Conservation (phyloP, 1,139 yeast genomes). For the Lodderomyces jiufengensis region DNA sequence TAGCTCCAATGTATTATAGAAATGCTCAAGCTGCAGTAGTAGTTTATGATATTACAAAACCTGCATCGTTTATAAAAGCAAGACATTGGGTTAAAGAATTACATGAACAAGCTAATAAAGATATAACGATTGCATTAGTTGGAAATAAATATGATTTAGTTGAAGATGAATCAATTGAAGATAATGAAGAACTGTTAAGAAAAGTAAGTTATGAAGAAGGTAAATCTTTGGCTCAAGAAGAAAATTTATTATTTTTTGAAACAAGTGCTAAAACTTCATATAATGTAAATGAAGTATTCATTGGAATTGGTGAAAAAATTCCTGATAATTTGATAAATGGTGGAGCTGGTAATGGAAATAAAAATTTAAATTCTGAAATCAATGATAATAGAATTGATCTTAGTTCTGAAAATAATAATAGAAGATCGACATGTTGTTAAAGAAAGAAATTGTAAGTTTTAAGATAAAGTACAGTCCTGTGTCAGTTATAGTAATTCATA, state of each 20-base stretch:
- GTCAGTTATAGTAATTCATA: conserved; percentile 55
- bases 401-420: neutral
- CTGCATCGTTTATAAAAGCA: conserved; percentile 97
- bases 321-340: conserved; percentile 40
- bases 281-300: conserved; percentile 77
- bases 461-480: too few relatives aligned
- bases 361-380: neutral
- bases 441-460: too few relatives aligned
- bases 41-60: conserved; percentile 93
- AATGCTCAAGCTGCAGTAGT: conserved; percentile 98
- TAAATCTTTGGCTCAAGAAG: conserved; percentile 64
- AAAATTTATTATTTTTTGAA: conserved; percentile 79
- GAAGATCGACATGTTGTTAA: too few relatives aligned
- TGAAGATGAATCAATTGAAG: conserved; percentile 20
- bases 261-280: conserved; percentile 92
- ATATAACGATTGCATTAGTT: conserved; percentile 86
- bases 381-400: conserved; percentile 6
- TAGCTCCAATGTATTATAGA: conserved; percentile 97
- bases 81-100: conserved; percentile 98
- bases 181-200: conserved; percentile 39
- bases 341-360: neutral
- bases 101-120: conserved; percentile 91
- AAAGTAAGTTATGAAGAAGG: conserved; percentile 91
- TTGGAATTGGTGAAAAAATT: conserved; percentile 78
- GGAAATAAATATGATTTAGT: conserved; percentile 87